Evolutionary conservation across 495 filamentous ascomycete genomes (phyloP).

Genomic region (Penicillium daleae): DNA sequence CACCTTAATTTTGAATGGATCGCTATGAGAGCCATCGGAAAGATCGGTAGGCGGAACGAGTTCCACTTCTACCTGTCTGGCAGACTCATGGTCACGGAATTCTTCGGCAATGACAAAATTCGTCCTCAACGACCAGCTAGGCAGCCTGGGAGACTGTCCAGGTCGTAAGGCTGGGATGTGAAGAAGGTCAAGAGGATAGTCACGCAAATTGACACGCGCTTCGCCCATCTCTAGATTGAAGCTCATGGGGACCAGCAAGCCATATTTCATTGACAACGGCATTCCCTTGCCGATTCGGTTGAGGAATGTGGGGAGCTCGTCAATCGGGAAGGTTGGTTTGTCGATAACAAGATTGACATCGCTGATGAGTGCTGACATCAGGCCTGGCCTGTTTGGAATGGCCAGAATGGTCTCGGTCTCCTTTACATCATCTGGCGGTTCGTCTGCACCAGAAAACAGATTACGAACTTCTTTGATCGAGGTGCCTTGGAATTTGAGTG

Average conservation of each 20-base stretch:
- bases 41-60: slow-evolving; percentile 74
- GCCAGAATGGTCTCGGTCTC: slow-evolving; percentile 85
- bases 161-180: slow-evolving; percentile 84
- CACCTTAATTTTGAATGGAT: slow-evolving; percentile 79
- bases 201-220: slow-evolving; percentile 77
- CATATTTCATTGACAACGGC: slow-evolving; percentile 86
- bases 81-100: slow-evolving; percentile 75
- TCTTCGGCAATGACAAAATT: slow-evolving; percentile 98
- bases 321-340: slow-evolving; percentile 87
- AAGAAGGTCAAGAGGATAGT: slow-evolving; percentile 90
- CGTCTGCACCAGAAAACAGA: slow-evolving; percentile 81
- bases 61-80: slow-evolving; percentile 77
- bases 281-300: slow-evolving; percentile 93
- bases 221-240: slow-evolving; percentile 92
- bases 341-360: slow-evolving; percentile 87
- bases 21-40: slow-evolving; percentile 39
- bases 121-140: slow-evolving; percentile 80
- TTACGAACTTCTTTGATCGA: slow-evolving; percentile 79
- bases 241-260: slow-evolving; percentile 85
- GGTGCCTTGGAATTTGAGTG: slow-evolving; percentile 67
- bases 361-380: slow-evolving; percentile 79
- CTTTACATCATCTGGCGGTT: slow-evolving; percentile 76
- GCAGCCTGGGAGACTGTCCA: slow-evolving; percentile 77
- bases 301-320: slow-evolving; percentile 79
- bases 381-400: slow-evolving; percentile 81